Evolutionary conservation across 2,329 filamentous ascomycete genomes (phyloP).

Genomic region (Bipolaris sorokiniana): DNA sequence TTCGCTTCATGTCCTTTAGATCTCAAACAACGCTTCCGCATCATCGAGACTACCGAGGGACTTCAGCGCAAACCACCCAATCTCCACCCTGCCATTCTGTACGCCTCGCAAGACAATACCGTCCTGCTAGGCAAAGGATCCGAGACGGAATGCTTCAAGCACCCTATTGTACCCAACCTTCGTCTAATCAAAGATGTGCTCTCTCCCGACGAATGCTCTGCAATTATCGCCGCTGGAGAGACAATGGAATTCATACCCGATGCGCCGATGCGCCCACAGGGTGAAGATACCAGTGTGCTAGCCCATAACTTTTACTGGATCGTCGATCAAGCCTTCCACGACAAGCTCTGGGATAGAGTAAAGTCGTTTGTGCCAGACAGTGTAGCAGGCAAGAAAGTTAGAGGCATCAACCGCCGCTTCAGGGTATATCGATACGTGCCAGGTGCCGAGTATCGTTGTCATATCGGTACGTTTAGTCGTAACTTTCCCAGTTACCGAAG

Average conservation of each 20-base stretch:
- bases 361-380: slow-evolving; percentile 62
- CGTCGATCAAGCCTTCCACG: slow-evolving; percentile 67
- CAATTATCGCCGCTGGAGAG: slow-evolving; percentile 71
- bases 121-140: slow-evolving; percentile 58
- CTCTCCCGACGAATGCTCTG: slow-evolving; percentile 65
- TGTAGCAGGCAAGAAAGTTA: slow-evolving; percentile 62
- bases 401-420: slow-evolving; percentile 72
- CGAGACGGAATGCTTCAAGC: slow-evolving; percentile 61
- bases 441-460: slow-evolving; percentile 72
- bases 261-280: slow-evolving; percentile 69
- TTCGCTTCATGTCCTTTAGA: slow-evolving; percentile 38
- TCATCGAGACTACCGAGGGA: slow-evolving; percentile 68
- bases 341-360: slow-evolving; percentile 68
- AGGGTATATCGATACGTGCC: slow-evolving; percentile 75
- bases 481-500: neutral
- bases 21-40: slow-evolving; percentile 53
- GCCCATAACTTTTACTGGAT: slow-evolving; percentile 80
- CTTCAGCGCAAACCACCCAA: slow-evolving; percentile 70
- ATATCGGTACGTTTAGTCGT: slow-evolving; percentile 57
- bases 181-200: slow-evolving; percentile 67
- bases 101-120: slow-evolving; percentile 64
- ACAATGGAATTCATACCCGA: slow-evolving; percentile 70
- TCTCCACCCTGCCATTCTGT: slow-evolving; percentile 69
- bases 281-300: slow-evolving; percentile 66
- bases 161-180: slow-evolving; percentile 68